Evolutionary conservation across 805 yeast species (phyloP), one percentile per base, ranked within the genome.

Genomic region (Suhomyces xylopsoci): DNA sequence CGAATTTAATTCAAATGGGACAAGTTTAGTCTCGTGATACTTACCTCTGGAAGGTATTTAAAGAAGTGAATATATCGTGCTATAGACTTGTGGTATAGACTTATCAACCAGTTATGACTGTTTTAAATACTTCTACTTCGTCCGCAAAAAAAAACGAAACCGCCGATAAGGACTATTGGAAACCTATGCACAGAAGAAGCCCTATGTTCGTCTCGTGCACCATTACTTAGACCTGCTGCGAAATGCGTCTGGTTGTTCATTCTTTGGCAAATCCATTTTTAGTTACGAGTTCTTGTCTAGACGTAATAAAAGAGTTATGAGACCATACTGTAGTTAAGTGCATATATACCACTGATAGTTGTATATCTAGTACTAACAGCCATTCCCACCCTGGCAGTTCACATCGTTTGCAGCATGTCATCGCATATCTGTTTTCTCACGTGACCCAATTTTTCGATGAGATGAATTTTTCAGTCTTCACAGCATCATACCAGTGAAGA

Each of bases 401-500:
- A 28, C 28, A 26, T 26, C 28, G 12, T 24, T 20, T 47, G 44
- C 34, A 38, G 26, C 30, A 47, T 17, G 42, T 9, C 42, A 38
- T 38, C 42, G 42, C 42, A 19, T 38, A 38, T 36, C 8, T 7
- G 4, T 2, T n/a, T 38, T n/a, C 7, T 48, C 50, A 48, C 50
- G 50, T 48, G 50, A 36, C 20, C 3, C 0, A 3, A 8, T 49
- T 44, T 40, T 20, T 51, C 50, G 55, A 52, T 52, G 55, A 52
- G 55, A 48, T 52, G 44, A 45, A 49, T 49, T 50, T 48, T 49
- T 49, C 55, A 50, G 30, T 34, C 53, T 36, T 36, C 44, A 32
- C 36, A 38, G 41, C 24, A 49, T 30, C 42, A 32, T 38, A 26
- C 5, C 7, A 20, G 24, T 30, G 30, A 19, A 46, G 26, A 17